Evolutionary conservation across 1,139 yeast species (phyloP), one percentile per base, ranked within the genome.

Genomic region (Lodderomyces parapsilosis): DNA sequence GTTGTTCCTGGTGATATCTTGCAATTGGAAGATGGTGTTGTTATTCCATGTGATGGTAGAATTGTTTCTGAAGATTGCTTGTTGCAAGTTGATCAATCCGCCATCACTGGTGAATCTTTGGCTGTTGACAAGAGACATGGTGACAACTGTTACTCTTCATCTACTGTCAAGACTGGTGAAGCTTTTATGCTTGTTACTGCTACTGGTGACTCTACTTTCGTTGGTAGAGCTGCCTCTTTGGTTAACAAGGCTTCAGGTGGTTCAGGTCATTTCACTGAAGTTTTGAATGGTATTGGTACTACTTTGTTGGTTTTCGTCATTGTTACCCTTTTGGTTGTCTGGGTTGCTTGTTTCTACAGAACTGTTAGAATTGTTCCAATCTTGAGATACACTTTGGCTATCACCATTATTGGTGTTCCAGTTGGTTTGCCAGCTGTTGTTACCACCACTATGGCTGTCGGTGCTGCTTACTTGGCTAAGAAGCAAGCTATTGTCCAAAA

Each of bases 401-500:
- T 91, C 69, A 91, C 97, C 76, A 90, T 91, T 76, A 87, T 93
- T 64, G 99, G 99, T 87, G 99, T 93, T 59, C 99, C 99, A 74
- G 99, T 91, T 63, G 98, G 98, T 86, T 83, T 91, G 68, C 98
- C 98, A 72, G 98, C 96, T 71, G 98, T 91, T 67, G 96, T 91
- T 61, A 91, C 98, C 79, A 91, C 97, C 63, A 91, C 98, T 71
- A 89, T 91, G 95, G 98, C 98, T 73, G 98, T 91, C 72, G 97
- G 97, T 83, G 98, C 98, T 69, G 97, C 97, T 67, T 90, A 90
- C 88, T 81, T 91, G 66, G 98, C 98, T 64, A 90, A 90, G 83
- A 90, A 90, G 76, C 90, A 90, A 78, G 98, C 97, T 61, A 91
- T 91, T 80, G 98, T 91, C 60, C 97, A 91, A 78, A 91, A 91